Conservation (phyloP, 2,329 filamentous ascomycete genomes). For the Metarhizium brunneum region DNA sequence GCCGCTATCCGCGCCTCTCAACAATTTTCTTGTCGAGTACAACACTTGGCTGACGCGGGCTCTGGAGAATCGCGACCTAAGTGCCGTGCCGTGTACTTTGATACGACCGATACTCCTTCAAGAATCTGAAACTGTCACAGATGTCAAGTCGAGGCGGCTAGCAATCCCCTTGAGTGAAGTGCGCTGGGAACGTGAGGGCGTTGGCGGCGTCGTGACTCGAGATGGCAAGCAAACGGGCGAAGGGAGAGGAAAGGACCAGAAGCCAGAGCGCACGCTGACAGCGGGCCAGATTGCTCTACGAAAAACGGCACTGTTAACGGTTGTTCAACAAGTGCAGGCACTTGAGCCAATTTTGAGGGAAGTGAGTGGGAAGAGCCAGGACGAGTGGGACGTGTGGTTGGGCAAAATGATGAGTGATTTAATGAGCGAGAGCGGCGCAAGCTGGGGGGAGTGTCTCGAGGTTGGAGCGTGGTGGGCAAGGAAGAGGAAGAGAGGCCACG, state of each 20-base stretch:
- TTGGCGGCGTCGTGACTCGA: constrained; percentile 52
- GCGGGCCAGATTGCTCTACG: constrained; percentile 64
- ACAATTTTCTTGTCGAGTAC: constrained; percentile 73
- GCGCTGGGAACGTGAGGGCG: constrained; percentile 75
- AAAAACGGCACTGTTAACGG: constrained; percentile 69
- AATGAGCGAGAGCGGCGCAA: constrained; percentile 67
- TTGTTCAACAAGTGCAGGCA: constrained; percentile 76
- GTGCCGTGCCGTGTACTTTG: constrained; percentile 67
- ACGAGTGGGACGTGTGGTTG: constrained; percentile 90
- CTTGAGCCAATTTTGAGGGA: constrained; percentile 77
- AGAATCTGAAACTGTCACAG: constrained; percentile 62
- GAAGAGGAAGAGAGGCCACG: constrained; percentile 39
- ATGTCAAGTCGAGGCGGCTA: constrained; percentile 64
- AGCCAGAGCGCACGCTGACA: constrained; percentile 40
- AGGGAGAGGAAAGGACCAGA: constrained; percentile 36
- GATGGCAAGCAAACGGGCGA: constrained; percentile 52
- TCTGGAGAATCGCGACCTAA: constrained; percentile 61
- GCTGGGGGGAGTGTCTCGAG: constrained; percentile 77
- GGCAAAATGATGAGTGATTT: constrained; percentile 79
- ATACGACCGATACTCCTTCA: constrained; percentile 72
- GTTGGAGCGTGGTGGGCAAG: constrained; percentile 84
- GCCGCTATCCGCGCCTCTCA: constrained; percentile 70
- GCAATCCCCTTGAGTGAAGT: constrained; percentile 82
- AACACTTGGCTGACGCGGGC: constrained; percentile 75
- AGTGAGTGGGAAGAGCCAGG: constrained; percentile 74